Base-by-base conservation (phyloP, 768 basidiomycete genomes). In the Holtermannia corniformis region DNA sequence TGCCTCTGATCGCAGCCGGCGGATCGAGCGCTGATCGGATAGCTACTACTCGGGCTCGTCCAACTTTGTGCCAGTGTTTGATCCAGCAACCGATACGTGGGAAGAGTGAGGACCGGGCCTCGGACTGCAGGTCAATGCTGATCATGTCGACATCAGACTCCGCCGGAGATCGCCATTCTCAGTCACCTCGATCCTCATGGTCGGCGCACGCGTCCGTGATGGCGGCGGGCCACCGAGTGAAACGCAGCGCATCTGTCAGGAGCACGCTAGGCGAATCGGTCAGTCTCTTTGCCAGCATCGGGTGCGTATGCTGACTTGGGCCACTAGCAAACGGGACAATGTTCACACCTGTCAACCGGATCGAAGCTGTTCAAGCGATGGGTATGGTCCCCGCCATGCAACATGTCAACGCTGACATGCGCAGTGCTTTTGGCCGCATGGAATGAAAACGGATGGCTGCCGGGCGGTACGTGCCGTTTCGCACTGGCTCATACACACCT, bases 391-490 rank as follows among this genome's bases (percentile, higher is more conserved):
- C 24, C 20, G 14, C 12, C n/a, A 7, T n/a, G n/a, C n/a, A n/a
- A 1, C 5, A 19, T 12, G 19, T 23, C n/a, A 20, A 49, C 11
- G 42, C 51, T 26, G 14, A 53, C 28, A 20, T 42, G 51, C 44
- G 20, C 53, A 91, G 87, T 92, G 53, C 77, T 95, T 47, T 82
- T 93, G 19, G 86, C 91, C 28, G 89, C 90, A 4, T 96, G 89
- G 85, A 90, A 87, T 16, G 88, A 92, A 60, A 88, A 88, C 62
- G 88, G 88, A n/a, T 92, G 90, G 90, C 71, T 95, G 28, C 89
- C 85, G 60, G 87, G 88, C 10, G 90, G 87, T 10, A 11, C 51
- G 49, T 21, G 20, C 16, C 32, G 32, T 16, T 52, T 10, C 43
- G 50, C 14, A 52, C 23, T 13, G 32, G 10, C n/a, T n/a, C n/a